phyloP scores from a whole-genome alignment of 768 basidiomycete species.

The Tricholomella constricta region DNA sequence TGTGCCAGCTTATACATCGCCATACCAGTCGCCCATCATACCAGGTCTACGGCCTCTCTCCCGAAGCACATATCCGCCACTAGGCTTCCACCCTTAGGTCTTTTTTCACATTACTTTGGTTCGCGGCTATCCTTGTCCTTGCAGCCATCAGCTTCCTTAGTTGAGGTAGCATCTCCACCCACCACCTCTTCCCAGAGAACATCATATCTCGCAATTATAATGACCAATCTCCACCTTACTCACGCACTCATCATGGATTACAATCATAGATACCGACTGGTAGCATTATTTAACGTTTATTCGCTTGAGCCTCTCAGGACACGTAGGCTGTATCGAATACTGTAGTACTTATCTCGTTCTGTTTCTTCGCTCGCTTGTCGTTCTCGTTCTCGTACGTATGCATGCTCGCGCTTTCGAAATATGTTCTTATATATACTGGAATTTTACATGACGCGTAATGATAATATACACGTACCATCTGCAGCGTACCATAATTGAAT shows the following conservation, averaged over 20 bases:
- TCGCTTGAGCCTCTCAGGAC: background rate
- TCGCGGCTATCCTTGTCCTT: background rate
- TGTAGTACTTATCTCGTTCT: slow-evolving; percentile 4
- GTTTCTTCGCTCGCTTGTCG: background rate
- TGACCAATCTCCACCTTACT: background rate
- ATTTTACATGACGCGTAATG: background rate
- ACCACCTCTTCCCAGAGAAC: background rate
- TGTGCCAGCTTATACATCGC: slow-evolving; percentile 12
- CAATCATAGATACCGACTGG: background rate
- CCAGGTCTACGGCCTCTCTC: slow-evolving; percentile 11
- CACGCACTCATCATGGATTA: background rate
- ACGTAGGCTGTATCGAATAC: slow-evolving; percentile 8
- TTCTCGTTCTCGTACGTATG: no score
- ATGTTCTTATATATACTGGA: background rate
- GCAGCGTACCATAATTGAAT: no score
- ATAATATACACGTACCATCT: background rate
- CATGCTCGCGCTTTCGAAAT: background rate
- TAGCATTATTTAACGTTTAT: slow-evolving; percentile 1
- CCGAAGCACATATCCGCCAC: slow-evolving; percentile 2
- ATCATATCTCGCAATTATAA: background rate
- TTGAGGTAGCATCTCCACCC: background rate
- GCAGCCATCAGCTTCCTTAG: background rate
- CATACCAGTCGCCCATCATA: slow-evolving; percentile 16
- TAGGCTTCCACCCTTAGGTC: slow-evolving; percentile 7
- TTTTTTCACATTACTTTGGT: background rate